Base-by-base conservation (phyloP, 768 basidiomycete species). In the Thelephora ganbajun region DNA sequence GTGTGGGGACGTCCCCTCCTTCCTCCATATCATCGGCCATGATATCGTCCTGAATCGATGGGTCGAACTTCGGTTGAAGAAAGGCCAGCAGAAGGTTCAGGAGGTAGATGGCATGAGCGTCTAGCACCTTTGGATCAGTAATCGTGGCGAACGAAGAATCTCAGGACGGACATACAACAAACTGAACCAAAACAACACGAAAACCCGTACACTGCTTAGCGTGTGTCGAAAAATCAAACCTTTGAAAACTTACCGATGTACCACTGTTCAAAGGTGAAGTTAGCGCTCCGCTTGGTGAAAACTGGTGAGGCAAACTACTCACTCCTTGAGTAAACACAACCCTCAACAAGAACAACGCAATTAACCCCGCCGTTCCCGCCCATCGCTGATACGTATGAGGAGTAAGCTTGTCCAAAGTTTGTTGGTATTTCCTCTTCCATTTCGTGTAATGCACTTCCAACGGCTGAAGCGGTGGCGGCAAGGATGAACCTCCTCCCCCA, bases 1-100 rank as follows among this genome's bases (percentile, higher is more conserved):
- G 72, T 35, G 68, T 66, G 3, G 71, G 71, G 7, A 61, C 61
- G 23, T 72, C 76, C 2, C 83, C 86, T 16, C 93, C 96, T 60
- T 90, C 93, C 57, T 99, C 96, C 16, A 96, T 84, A 59, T 97
- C 93, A 54, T 93, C 87, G 1, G 91, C 96, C 52, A 89, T 72
- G 11, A 97, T 69, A 62, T 99, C 96, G 42, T 89, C 89, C 54
- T 92, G 85, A 30, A 97, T 69, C 1, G 93, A 94, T 0, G 96
- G 94, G 65, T 99, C 96, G 62, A 99, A 98, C 62, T 84, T 88
- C 33, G 96, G 96, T 69, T 97, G 93, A 14, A 99, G 72, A 72
- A 99, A 99, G 1, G 96, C 94, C 54, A 99, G 76, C 47, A 99
- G 79, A 46, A 99, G 78, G 68, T 99, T 96, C 50, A 97, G 75